Evolutionary conservation across 2,329 filamentous ascomycete species (phyloP).

Genomic region (Venturia asperata): DNA sequence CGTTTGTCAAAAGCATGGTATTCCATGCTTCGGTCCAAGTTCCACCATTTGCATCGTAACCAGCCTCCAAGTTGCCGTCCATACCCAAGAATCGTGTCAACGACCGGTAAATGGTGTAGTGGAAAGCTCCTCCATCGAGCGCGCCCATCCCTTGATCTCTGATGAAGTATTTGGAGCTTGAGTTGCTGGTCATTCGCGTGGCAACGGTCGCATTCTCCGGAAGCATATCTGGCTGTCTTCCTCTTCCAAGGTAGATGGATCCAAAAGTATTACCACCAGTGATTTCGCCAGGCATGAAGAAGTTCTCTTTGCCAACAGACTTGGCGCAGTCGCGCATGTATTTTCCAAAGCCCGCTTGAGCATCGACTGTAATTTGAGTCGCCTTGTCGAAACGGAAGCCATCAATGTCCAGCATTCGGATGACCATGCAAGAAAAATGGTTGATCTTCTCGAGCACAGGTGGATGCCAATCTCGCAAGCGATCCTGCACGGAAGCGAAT

Average conservation of each 20-base stretch:
- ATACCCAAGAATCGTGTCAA: slow-evolving; percentile 53
- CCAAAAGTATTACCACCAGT: slow-evolving; percentile 56
- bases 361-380: slow-evolving; percentile 55
- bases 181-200: slow-evolving; percentile 40
- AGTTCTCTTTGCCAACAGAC: slow-evolving; percentile 51
- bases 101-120: slow-evolving; percentile 54
- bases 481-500: slow-evolving; percentile 56
- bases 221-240: slow-evolving; percentile 42
- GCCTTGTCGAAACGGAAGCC: slow-evolving; percentile 60
- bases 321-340: slow-evolving; percentile 41
- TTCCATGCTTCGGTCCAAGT: slow-evolving; percentile 49
- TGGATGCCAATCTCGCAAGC: slow-evolving; percentile 55
- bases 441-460: slow-evolving; percentile 50
- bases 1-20: slow-evolving; percentile 50
- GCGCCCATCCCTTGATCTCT: slow-evolving; percentile 46
- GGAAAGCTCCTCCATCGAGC: slow-evolving; percentile 53
- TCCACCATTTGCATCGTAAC: slow-evolving; percentile 44
- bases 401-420: slow-evolving; percentile 54
- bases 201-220: slow-evolving; percentile 41
- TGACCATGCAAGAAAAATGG: slow-evolving; percentile 54
- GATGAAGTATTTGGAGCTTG: slow-evolving; percentile 37
- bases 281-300: slow-evolving; percentile 57
- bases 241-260: slow-evolving; percentile 53
- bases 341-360: slow-evolving; percentile 46
- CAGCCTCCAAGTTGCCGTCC: slow-evolving; percentile 49